phyloP scores from a whole-genome alignment of 495 filamentous ascomycete genomes.

The Astrocystis sublimbata region DNA sequence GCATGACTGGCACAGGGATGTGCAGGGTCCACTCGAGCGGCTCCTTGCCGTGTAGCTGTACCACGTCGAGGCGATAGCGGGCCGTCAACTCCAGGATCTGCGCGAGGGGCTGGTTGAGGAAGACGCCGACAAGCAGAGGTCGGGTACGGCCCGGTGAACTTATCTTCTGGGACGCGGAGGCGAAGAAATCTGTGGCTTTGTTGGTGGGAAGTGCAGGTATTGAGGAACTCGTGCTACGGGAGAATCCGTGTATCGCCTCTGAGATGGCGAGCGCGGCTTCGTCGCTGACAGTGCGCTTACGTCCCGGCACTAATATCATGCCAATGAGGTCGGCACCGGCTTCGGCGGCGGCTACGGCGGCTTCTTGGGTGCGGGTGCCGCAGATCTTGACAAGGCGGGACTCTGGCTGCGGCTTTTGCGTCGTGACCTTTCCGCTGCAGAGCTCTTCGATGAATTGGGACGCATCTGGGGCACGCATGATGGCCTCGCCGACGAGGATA shows the following conservation, averaged over 20 bases:
- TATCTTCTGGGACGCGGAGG: conserved; percentile 39
- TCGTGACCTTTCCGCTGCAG: conserved; percentile 57
- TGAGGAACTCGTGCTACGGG: conserved; percentile 21
- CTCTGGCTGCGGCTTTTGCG: conserved; percentile 31
- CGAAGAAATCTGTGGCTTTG: conserved; percentile 48
- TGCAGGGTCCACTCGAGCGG: conserved; percentile 86
- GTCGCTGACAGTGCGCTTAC: conserved; percentile 73
- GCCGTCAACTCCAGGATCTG: conserved; percentile 76
- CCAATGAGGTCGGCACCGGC: conserved; percentile 91
- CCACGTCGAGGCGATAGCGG: conserved; percentile 77
- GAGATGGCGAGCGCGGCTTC: conserved; percentile 81
- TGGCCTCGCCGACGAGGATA: conserved; percentile 89
- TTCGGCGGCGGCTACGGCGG: conserved; percentile 75
- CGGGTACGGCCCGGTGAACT: conserved; percentile 42
- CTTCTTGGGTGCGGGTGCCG: conserved; percentile 84
- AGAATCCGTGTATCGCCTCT: conserved; percentile 60
- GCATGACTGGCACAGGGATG: conserved; percentile 88
- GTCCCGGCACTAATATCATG: conserved; percentile 83
- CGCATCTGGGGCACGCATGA: conserved; percentile 88
- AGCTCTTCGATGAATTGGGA: conserved; percentile 75
- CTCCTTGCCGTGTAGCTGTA: conserved; percentile 90
- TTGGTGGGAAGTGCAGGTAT: conserved; percentile 10
- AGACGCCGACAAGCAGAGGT: conserved; percentile 88
- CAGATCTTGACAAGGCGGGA: conserved; percentile 86
- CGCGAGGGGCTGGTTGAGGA: conserved; percentile 82